Evolutionary conservation across 805 yeast species (phyloP).

Genomic region (Zygosaccharomyces siamensis): DNA sequence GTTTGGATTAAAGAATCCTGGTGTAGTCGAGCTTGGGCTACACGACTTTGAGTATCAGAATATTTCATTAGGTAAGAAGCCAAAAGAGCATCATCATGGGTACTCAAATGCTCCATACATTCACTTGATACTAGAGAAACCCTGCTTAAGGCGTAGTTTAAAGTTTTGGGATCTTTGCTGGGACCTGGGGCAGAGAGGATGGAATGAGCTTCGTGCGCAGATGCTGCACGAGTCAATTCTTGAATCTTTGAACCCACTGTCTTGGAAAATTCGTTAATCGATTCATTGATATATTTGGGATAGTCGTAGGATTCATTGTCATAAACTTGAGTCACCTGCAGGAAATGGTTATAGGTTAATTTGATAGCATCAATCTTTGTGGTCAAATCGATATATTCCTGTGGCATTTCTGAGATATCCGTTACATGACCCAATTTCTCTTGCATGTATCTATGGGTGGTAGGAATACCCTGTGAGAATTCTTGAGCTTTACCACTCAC

Average conservation of each 20-base stretch:
- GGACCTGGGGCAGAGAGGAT: conserved; percentile 50
- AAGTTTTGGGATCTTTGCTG: conserved; percentile 59
- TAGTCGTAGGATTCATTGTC: conserved; percentile 79
- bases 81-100: conserved; percentile 45
- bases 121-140: conserved; percentile 52
- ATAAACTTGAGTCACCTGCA: conserved; percentile 51
- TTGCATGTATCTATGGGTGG: conserved; percentile 74
- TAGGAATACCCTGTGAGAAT: conserved; percentile 52
- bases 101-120: conserved; percentile 31
- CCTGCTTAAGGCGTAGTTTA: conserved; percentile 75
- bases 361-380: conserved; percentile 67
- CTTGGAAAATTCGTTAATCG: conserved; percentile 68
- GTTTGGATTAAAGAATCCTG: conserved; percentile 71
- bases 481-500: conserved; percentile 37
- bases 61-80: conserved; percentile 60
- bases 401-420: conserved; percentile 80
- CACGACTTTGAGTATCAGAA: conserved; percentile 63
- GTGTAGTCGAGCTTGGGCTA: conserved; percentile 76
- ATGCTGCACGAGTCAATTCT: conserved; percentile 64
- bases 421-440: conserved; percentile 76
- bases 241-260: conserved; percentile 58
- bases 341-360: conserved; percentile 55
- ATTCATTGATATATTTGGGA: conserved; percentile 68
- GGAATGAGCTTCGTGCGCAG: conserved; percentile 79
- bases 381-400: conserved; percentile 73